Evolutionary conservation across 2,329 filamentous ascomycete genomes (phyloP), one percentile per base, ranked within the genome.

Genomic region (Ophiognomonia clavigignenti-juglandacearum): DNA sequence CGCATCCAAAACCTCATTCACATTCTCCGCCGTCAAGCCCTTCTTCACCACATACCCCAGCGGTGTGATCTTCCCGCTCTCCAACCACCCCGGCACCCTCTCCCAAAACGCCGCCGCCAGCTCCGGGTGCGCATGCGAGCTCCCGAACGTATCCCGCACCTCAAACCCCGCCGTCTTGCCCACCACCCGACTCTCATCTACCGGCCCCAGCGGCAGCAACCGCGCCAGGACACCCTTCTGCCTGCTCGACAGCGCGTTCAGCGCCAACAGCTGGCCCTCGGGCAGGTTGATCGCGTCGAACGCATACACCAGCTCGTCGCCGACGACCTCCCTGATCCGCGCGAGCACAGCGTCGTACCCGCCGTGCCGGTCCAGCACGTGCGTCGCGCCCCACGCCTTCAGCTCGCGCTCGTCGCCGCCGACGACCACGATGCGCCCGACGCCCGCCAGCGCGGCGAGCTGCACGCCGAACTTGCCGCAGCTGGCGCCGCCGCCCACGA

Each of bases 341-440:
- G 45, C 48, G 0, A 58, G 51, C 3, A 69, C 55, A 4, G 60
- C 58, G 9, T 66, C 60, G 26, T 62, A 27, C 6, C 53, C 51
- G 1, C 55, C 61, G 43, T 69, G 61, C 4, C 69, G 66, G 43
- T 68, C 64, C n/a, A 71, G 50, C 2, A 71, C 59, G 51, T 70
- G 61, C 1, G 68, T 71, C 1, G 70, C 70, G 1, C 69, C 69
- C 16, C 56, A 59, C 7, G 27, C 44, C 35, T 57, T 61, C 23
- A 72, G 51, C 44, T 64, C 58, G 5, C 47, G 50, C 19, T 61
- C 60, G 9, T 59, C 49, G 1, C 63, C 62, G 18, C 61, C 62
- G 1, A 65, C 61, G 1, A 64, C 62, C 19, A 73, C 59, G 34
- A 72, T 69, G 4, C 50, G 59, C 1, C 66, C 67, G 34, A 71